These are phyloP conservation scores for Cenchrus purpureus DNA, from an alignment of 176 grass and related monocot species.

Conservation along the genomic window DNA sequence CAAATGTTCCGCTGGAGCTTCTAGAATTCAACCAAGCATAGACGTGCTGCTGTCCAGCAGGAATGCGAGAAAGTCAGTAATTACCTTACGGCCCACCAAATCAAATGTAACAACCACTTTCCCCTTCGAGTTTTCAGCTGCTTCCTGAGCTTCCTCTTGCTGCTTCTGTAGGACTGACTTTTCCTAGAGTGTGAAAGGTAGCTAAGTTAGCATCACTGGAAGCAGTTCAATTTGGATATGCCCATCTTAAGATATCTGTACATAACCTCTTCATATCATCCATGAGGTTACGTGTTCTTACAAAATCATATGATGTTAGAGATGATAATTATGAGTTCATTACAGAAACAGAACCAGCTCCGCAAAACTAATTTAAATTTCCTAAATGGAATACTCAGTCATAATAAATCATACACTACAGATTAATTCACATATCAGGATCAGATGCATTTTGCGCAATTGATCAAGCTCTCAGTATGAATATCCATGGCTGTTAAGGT, in stretches of 20 bases:
- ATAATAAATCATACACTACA: slow-evolving; percentile 10
- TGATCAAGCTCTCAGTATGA: neutral
- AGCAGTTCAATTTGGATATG: neutral
- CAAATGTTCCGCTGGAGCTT: slow-evolving; percentile 27
- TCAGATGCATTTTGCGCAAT: slow-evolving; percentile 1
- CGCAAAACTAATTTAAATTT: neutral
- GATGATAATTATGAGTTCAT: neutral
- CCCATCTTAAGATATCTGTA: slow-evolving; percentile 13
- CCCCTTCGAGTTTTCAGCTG: slow-evolving; percentile 60
- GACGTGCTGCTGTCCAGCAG: neutral
- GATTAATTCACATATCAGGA: neutral
- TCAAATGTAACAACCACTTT: slow-evolving; percentile 93
- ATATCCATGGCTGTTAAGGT: neutral
- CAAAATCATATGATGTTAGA: slow-evolving; percentile 9
- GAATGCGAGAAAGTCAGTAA: slow-evolving; percentile 17
- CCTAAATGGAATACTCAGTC: slow-evolving; percentile 4
- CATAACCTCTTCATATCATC: neutral
- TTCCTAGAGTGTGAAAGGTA: slow-evolving; percentile 57
- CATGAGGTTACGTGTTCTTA: slow-evolving; percentile 33
- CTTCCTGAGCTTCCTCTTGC: slow-evolving; percentile 74
- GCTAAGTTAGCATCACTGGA: slow-evolving; percentile 15
- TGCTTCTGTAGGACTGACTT: slow-evolving; percentile 72
- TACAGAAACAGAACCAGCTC: neutral
- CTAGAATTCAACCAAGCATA: neutral
- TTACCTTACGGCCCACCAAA: slow-evolving; percentile 98